Base-by-base conservation (phyloP, 306 rosid genomes). In the Cyamopsis tetragonoloba region DNA sequence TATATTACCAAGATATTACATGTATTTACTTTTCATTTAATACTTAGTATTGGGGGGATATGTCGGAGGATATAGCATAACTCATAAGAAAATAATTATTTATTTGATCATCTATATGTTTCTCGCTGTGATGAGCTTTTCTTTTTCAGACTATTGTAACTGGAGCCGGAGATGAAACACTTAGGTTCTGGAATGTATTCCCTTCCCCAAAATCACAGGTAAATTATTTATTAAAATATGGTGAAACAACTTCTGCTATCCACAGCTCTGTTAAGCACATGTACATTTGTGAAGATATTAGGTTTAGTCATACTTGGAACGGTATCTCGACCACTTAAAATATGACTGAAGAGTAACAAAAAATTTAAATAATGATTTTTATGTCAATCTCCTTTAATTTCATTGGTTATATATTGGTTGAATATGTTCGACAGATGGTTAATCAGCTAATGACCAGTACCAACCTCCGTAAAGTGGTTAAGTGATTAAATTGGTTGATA, bases 91-190 rank as follows among this genome's bases (percentile, higher is more conserved):
- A 24, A 18, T 62, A 2, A 22, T 42, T 57, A 56, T 61, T 54
- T 62, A n/a, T 28, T 46, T 27, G 49, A 42, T 54, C 41, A 13
- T 57, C 10, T 15, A 59, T 42, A 10, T 66, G 71, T 34, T 22
- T 18, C 65, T 79, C 23, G 11, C 38, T 48, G 31, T 43, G 62
- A 43, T 47, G 63, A 38, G 31, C 24, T 55, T 7, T 37, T 17
- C 70, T 75, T 73, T 77, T 82, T 77, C 89, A 95, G 99, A 95
- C 96, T 39, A 88, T 95, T 73, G 99, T 95, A 66, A 95, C 99
- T 1, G 99, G 99, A 70, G 99, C 97, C n/a, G 99, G 99, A 66
- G 99, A 95, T 69, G 99, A 95, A 79, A 95, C 99, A 10, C 97
- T 90, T 14, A 85, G 97, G 80, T 95, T 90, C 75, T 95, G 99